These are phyloP conservation scores for Colletotrichum agaves DNA, from an alignment of 2,329 filamentous ascomycete genomes.

Conservation along the genomic window DNA sequence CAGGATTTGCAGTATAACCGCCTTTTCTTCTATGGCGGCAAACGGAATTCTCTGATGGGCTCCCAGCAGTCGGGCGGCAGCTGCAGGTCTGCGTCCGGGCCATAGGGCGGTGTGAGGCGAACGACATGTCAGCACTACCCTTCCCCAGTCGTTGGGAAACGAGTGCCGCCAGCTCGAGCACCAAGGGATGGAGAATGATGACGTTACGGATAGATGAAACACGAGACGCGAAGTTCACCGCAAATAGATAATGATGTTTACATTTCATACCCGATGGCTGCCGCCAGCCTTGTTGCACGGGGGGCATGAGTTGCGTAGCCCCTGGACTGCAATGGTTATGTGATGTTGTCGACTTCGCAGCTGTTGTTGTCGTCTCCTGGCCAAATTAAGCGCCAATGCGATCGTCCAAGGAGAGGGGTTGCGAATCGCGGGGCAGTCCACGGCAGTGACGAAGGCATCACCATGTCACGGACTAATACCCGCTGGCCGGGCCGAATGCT, in stretches of 20 bases:
- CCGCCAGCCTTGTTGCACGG: slow-evolving; percentile 15
- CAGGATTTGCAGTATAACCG: neutral
- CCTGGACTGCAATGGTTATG: slow-evolving; percentile 1
- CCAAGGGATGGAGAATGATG: slow-evolving; percentile 11
- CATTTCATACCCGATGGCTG: slow-evolving; percentile 5
- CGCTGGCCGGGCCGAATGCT: neutral
- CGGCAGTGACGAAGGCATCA: neutral
- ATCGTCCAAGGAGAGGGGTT: neutral
- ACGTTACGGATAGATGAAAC: slow-evolving; percentile 29
- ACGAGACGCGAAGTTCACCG: slow-evolving; percentile 5
- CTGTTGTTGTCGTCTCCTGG: slow-evolving; percentile 2
- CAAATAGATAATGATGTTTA: slow-evolving; percentile 26
- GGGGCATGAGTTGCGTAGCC: neutral
- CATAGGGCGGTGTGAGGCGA: slow-evolving; percentile 28
- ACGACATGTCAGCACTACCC: slow-evolving; percentile 24
- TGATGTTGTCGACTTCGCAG: neutral
- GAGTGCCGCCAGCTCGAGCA: neutral
- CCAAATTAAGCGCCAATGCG: slow-evolving; percentile 22
- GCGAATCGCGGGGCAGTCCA: slow-evolving; percentile 7
- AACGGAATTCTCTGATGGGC: slow-evolving; percentile 30
- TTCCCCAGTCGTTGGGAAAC: slow-evolving; percentile 7
- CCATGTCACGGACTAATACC: neutral
- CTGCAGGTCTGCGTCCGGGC: slow-evolving; percentile 28
- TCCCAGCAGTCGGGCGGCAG: slow-evolving; percentile 19
- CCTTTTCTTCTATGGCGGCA: slow-evolving; percentile 20